Percentiles rank a stretch among this genome's conserved stretches.
phyloP scores from a whole-genome alignment of 225 moss, liverwort and hornwort species.

The Marchantia paleacea region DNA sequence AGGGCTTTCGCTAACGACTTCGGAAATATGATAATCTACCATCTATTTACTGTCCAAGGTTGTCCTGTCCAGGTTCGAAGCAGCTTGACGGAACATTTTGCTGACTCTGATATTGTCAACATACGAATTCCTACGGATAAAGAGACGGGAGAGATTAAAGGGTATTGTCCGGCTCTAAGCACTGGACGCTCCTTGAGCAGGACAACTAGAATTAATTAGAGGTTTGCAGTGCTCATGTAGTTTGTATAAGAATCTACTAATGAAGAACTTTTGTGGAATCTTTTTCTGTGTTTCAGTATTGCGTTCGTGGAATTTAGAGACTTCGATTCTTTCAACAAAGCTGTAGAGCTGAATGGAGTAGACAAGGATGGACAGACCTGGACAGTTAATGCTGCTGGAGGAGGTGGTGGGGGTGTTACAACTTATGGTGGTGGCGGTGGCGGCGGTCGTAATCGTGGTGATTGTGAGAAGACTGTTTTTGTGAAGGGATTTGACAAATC shows the following conservation, averaged over 20 bases:
- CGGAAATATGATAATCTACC: not conserved
- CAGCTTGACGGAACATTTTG: conserved; percentile 53
- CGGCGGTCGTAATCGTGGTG: conserved; percentile 10
- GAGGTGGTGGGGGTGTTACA: conserved; percentile 27
- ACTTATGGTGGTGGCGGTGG: not conserved
- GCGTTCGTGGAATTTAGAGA: conserved; percentile 55
- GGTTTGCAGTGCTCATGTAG: not conserved
- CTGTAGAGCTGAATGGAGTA: conserved; percentile 55
- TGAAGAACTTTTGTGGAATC: not conserved
- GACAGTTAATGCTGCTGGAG: conserved; percentile 55
- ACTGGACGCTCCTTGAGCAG: not conserved
- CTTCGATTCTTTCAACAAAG: conserved; percentile 52
- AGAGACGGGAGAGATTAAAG: conserved; percentile 69
- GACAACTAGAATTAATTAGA: not conserved
- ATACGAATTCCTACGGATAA: conserved; percentile 69
- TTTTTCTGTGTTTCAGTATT: conserved; percentile 33
- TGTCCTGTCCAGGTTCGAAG: conserved; percentile 55
- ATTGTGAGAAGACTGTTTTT: conserved; percentile 29
- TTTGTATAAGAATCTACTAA: not conserved
- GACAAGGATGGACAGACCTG: conserved; percentile 50
- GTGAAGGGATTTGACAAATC: conserved; percentile 39
- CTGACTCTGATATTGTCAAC: conserved; percentile 48
- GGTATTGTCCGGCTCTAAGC: conserved; percentile 30
- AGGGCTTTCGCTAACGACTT: not conserved
- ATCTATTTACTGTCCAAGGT: not conserved